phyloP scores from a whole-genome alignment of 768 basidiomycete genomes.

The Mycena latifolia region DNA sequence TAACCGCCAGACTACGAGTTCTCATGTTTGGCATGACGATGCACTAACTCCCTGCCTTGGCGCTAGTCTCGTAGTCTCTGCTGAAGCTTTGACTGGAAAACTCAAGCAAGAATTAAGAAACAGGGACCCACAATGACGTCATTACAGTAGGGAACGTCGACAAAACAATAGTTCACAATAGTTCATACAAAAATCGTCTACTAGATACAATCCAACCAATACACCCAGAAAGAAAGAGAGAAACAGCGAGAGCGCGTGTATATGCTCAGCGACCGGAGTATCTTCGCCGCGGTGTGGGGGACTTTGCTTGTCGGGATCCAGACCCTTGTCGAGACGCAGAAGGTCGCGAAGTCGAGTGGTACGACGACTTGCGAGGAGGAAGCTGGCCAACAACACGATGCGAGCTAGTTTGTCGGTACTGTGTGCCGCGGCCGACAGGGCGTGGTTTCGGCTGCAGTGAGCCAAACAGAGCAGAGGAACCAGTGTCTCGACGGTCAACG shows the following conservation, averaged over 20 bases:
- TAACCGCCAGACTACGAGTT: too few relatives aligned
- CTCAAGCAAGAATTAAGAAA: too few relatives aligned
- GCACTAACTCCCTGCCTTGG: too few relatives aligned
- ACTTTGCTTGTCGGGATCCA: conserved; percentile 16
- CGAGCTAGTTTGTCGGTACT: conserved; percentile 32
- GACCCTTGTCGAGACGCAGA: neutral
- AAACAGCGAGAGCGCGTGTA: neutral
- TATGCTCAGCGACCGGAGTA: conserved; percentile 20
- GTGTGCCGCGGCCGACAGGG: conserved; percentile 25
- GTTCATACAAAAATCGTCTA: conserved; percentile 21
- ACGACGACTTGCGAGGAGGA: conserved; percentile 31
- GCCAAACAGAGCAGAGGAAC: conserved; percentile 36
- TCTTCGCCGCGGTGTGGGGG: conserved; percentile 25
- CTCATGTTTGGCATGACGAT: too few relatives aligned
- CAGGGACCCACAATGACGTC: too few relatives aligned
- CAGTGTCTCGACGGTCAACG: conserved; percentile 32
- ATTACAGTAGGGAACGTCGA: neutral
- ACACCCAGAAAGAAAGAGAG: neutral
- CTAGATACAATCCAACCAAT: conserved; percentile 7
- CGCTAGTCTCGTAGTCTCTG: too few relatives aligned
- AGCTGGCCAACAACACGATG: conserved; percentile 36
- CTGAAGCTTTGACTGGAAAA: too few relatives aligned
- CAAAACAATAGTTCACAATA: neutral
- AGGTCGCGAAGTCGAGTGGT: conserved; percentile 14
- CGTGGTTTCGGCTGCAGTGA: conserved; percentile 32